These are phyloP conservation scores for Ambrosia artemisiifolia DNA, from an alignment of 129 eudicot genomes.

Conservation along the genomic window DNA sequence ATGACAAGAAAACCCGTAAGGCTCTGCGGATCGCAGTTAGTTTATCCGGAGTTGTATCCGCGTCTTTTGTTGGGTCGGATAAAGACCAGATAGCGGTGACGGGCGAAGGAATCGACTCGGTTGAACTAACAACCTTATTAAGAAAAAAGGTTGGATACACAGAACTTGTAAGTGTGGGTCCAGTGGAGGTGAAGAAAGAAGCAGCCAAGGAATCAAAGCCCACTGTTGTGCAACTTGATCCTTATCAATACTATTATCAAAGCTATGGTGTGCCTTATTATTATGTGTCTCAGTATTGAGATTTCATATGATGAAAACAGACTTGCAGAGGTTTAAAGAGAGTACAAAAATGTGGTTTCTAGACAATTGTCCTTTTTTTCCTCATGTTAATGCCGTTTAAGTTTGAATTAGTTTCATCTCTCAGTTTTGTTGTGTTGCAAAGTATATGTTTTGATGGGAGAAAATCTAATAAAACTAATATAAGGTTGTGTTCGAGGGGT, in stretches of 20 bases:
- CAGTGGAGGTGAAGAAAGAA: too few species aligned
- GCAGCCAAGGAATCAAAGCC: not conserved
- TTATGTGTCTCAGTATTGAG: not conserved
- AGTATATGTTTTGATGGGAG: too few species aligned
- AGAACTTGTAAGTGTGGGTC: conserved; percentile 8
- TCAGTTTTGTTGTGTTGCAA: too few species aligned
- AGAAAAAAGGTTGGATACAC: conserved; percentile 23
- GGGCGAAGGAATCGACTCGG: conserved; percentile 1
- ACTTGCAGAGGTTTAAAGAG: not conserved
- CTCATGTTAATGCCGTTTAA: too few species aligned
- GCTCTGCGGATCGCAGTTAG: conserved; percentile 32
- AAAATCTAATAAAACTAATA: too few species aligned
- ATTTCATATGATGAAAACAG: not conserved
- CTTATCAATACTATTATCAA: conserved; percentile 7
- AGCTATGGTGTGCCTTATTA: not conserved
- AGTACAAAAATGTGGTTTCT: too few species aligned
- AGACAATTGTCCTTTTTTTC: too few species aligned
- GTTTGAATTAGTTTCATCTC: too few species aligned
- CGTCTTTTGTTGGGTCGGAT: not conserved
- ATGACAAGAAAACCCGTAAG: conserved; percentile 22
- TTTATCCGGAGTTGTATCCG: conserved; percentile 30
- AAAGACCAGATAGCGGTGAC: too few species aligned
- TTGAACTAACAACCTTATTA: conserved; percentile 8
- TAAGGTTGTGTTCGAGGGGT: too few species aligned
- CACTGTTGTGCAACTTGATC: not conserved